Base-by-base conservation (phyloP, 768 basidiomycete genomes). In the Sarcomyxa edulis region DNA sequence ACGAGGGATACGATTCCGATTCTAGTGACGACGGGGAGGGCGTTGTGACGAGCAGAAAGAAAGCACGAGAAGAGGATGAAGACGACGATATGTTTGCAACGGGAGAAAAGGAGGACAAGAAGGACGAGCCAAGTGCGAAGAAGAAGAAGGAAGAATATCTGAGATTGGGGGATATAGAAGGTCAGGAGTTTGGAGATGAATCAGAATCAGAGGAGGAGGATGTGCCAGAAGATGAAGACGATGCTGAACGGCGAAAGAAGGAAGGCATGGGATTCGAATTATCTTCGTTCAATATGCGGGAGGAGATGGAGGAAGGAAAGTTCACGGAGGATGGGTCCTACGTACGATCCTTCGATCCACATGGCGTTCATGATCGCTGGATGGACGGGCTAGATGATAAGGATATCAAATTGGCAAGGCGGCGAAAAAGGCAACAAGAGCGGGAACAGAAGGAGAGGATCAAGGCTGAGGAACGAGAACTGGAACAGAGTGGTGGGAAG, bases 221-320 rank as follows among this genome's bases (percentile, higher is more conserved):
- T 27, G 67, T 74, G 30, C 72, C 75, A 1, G 77, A 78, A 47
- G 81, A 92, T 53, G 85, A 93, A 52, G 85, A 92, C 55, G 85
- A 86, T 36, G 78, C 72, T n/a, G 73, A 75, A 51, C 74, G 81
- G 49, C 64, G 72, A 54, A 80, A 75, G 65, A 90, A 88, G 59
- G 78, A 71, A 26, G 85, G 84, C 9, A 97, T 99, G 95, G 96
- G 95, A 2, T 95, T 66, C 61, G 86, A 94, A 54, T 49, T 99
- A 7, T 93, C 88, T 3, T 87, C 90, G 19, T 99, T 99, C 78
- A 95, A 99, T 60, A 98, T 99, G 95, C 84, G 93, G 47, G 85
- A 90, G 51, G 96, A 99, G 71, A 94, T 98, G 85, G 84, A 91
- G 54, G 95, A 98, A 62, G 96, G 96, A 26, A 90, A 92, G 55